A percentile compares a stretch with the other conserved stretches of the same genome.
phyloP scores from a whole-genome alignment of 2,329 filamentous ascomycete species.

The Iodosphaeria phyllophila region DNA sequence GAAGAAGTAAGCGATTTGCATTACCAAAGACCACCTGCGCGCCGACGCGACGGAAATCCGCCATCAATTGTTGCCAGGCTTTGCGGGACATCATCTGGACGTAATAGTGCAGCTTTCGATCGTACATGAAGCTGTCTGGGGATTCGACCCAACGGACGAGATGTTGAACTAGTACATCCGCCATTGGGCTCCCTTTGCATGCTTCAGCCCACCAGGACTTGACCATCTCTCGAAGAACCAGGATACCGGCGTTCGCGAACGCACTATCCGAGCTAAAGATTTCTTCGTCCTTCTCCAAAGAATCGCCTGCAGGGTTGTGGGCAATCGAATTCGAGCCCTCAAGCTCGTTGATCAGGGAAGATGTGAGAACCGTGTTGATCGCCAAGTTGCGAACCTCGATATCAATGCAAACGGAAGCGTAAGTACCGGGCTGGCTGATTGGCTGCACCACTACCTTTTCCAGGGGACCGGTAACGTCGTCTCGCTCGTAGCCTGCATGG shows the following conservation, averaged over 20 bases:
- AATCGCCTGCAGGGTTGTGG: constrained; percentile 59
- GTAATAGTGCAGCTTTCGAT: constrained; percentile 86
- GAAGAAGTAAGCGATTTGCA: constrained; percentile 71
- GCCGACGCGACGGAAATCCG: constrained; percentile 85
- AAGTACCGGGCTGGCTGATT: constrained; percentile 84
- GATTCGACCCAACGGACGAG: constrained; percentile 94
- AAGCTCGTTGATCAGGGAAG: constrained; percentile 88
- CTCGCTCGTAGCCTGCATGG: constrained; percentile 87
- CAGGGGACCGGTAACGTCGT: constrained; percentile 67
- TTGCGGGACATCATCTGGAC: constrained; percentile 98
- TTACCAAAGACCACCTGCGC: constrained; percentile 94
- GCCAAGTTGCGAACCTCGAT: constrained; percentile 83
- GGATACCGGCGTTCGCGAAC: constrained; percentile 80
- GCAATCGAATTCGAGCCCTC: constrained; percentile 78
- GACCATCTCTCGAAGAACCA: constrained; percentile 92
- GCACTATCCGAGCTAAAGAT: constrained; percentile 71
- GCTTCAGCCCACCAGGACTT: constrained; percentile 97
- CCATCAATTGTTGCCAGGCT: constrained; percentile 91
- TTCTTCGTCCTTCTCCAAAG: constrained; percentile 39
- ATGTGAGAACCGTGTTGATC: constrained; percentile 95
- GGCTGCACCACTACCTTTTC: constrained; percentile 84
- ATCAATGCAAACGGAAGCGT: constrained; percentile 91
- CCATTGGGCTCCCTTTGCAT: constrained; percentile 78
- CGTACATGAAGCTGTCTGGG: constrained; percentile 85
- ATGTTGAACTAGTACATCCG: constrained; percentile 93